Conservation (phyloP, 2,329 filamentous ascomycete genomes). For the Tympanopsis confertula region DNA sequence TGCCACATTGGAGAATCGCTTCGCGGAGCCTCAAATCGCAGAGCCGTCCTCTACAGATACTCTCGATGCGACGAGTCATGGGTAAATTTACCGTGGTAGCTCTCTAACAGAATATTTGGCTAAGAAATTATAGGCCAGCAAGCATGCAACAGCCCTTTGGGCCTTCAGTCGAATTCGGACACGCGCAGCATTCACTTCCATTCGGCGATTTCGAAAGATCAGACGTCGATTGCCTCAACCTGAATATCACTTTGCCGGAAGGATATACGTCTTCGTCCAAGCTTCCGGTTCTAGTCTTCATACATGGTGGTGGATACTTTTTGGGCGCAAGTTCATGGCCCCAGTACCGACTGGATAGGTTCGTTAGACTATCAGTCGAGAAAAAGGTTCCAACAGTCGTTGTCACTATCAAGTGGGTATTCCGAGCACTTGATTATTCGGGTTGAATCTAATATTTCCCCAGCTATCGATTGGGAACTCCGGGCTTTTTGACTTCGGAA, state of each 20-base stretch:
- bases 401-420: slow-evolving; percentile 27
- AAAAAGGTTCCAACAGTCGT: slow-evolving; percentile 31
- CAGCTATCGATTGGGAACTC: slow-evolving; percentile 31
- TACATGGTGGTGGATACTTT: slow-evolving; percentile 38
- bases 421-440: neutral
- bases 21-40: slow-evolving; percentile 6
- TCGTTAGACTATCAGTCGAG: slow-evolving; percentile 30
- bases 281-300: slow-evolving; percentile 37
- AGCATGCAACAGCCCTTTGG: slow-evolving; percentile 24
- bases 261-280: slow-evolving; percentile 11
- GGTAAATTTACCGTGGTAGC: slow-evolving; percentile 11
- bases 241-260: slow-evolving; percentile 35
- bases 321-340: slow-evolving; percentile 39
- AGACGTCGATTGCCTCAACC: slow-evolving; percentile 34
- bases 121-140: slow-evolving; percentile 15
- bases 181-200: slow-evolving; percentile 34
- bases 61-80: slow-evolving; percentile 18
- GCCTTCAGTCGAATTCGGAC: slow-evolving; percentile 29
- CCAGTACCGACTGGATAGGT: slow-evolving; percentile 30
- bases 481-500: slow-evolving; percentile 33
- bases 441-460: neutral
- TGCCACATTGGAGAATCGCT: slow-evolving; percentile 8
- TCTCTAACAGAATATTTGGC: neutral
- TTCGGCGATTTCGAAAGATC: slow-evolving; percentile 23
- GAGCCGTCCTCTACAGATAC: slow-evolving; percentile 4